These are phyloP conservation scores for Herpetospermum pedunculosum DNA, from an alignment of 306 rosid genomes.

Conservation along the genomic window DNA sequence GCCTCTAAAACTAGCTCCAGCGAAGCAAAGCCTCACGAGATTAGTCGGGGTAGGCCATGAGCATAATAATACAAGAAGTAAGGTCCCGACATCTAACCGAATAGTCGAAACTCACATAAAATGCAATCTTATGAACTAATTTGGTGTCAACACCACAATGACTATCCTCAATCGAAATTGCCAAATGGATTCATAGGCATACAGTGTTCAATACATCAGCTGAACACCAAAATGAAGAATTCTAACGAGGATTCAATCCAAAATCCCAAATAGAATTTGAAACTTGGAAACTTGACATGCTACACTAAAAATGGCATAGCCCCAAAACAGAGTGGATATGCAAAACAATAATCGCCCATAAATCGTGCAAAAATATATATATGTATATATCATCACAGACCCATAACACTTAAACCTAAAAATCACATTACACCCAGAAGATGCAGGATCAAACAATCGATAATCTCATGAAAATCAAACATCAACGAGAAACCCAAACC, in stretches of 20 bases:
- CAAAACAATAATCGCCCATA: neutral
- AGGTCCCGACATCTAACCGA: neutral
- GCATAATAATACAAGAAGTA: neutral
- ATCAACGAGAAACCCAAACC: neutral
- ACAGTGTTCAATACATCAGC: neutral
- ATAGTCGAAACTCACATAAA: neutral
- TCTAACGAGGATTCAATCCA: neutral
- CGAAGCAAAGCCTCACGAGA: neutral
- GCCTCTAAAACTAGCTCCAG: neutral
- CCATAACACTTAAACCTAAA: neutral
- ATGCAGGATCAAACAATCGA: neutral
- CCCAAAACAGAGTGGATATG: neutral
- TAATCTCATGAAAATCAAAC: neutral
- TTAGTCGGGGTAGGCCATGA: neutral
- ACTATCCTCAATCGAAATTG: neutral
- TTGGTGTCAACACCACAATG: neutral
- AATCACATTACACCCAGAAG: neutral
- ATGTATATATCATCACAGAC: neutral
- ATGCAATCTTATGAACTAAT: neutral
- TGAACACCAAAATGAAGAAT: neutral
- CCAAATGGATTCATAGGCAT: neutral
- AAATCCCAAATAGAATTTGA: neutral
- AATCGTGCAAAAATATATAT: neutral
- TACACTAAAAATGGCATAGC: neutral
- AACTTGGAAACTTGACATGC: neutral